Evolutionary conservation across 805 yeast genomes (phyloP), one percentile per base, ranked within the genome.

Genomic region (Saturnispora kantuleensis): DNA sequence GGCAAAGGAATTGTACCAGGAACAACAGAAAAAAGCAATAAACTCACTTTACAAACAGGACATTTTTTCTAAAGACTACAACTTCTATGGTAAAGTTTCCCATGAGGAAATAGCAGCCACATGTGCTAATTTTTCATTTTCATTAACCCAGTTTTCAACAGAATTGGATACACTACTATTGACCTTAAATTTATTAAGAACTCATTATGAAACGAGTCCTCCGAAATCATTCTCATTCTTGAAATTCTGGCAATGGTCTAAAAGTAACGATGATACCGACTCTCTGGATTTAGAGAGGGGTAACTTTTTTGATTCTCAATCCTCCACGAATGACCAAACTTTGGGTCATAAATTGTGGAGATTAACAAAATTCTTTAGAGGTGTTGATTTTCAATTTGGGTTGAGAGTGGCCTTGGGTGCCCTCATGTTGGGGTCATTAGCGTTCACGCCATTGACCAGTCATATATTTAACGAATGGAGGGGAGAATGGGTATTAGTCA

Each of bases 401-500:
- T 62, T 85, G 26, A 65, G 90, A 37, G 94, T 84, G 11, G 93
- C 88, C 0, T 55, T 84, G 10, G 95, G 95, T 1, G 83, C 90
- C 0, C 68, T 81, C 44, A 64, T 73, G 5, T 63, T 85, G 28
- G 78, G 88, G 0, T 52, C 74, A 0, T 77, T 86, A 45, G 94
- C 94, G 2, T 84, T 77, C 53, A 55, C 75, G 26, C 79, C 80
- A 2, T 56, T 58, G 10, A 76, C 87, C 0, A 67, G 79, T 41
- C 66, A 67, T 5, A 49, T 57, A 1, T 86, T 84, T 53, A 70
- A 65, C 39, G 70, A 67, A 35, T 84, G 86, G 87, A 64, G 89
- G 50, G 81, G 83, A 12, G 95, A 85, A 58, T 85, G 95, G 95
- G 79, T 87, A 0, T 62, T 85, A 33, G 84, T 83, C n/a, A 79